Evolutionary conservation across 768 basidiomycete species (phyloP), one percentile per base, ranked within the genome.

Genomic region (Clitopilus hobsonii): DNA sequence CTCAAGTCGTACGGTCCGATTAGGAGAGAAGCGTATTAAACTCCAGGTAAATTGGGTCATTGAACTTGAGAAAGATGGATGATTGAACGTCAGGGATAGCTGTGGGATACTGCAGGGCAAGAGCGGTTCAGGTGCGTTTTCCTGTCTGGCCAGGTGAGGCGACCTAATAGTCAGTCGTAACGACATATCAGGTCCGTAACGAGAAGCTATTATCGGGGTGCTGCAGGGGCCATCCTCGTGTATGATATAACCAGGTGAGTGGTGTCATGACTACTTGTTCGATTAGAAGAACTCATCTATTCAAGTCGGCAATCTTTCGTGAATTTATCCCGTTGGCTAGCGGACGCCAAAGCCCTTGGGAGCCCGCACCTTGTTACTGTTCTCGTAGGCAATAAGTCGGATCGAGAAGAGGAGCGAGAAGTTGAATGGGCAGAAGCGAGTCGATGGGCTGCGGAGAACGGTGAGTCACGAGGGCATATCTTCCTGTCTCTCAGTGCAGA

Each of bases 41-140:
- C 80, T 98, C 32, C 96, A 98, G 84, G 94, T 94, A 47, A 59
- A 81, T 55, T 30, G 53, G 56, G 49, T n/a, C n/a, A n/a, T 25
- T 26, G 58, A 18, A 25, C 45, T 49, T 24, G 36, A 45, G 3
- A 20, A 4, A 51, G 29, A 47, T 13, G 22, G 7, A 8, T 30
- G 27, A 41, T 28, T 38, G 47, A 53, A 61, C 56, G 63, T 51
- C 57, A 57, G 41, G 60, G 60, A 56, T 60, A 96, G 93, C 74
- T 96, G 47, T 98, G 96, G 95, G 95, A 97, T 69, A 95, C 94
- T 20, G 96, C 95, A 27, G 96, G 96, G 16, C 96, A 98, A 72
- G 95, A 97, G 71, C 80, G 95, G 59, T 95, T 96, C 69, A 81
- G 94, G 86, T 93, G 57, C 50, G 67, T 60, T 27, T 16, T 16